phyloP scores from a whole-genome alignment of 148 eudicot species.

The Arctostaphylos glauca region DNA sequence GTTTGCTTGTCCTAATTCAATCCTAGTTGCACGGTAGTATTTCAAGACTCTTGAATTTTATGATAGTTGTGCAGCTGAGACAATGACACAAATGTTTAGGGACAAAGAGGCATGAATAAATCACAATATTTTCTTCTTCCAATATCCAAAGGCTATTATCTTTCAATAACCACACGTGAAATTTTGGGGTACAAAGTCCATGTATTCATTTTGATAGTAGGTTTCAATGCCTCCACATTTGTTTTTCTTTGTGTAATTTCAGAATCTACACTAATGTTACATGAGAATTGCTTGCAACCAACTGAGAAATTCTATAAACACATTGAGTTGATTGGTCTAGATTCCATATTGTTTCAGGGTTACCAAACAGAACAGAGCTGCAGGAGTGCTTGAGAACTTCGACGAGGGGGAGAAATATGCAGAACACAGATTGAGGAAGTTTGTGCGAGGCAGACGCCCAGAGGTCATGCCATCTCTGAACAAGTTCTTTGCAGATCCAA shows the following conservation, averaged over 20 bases:
- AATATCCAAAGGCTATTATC: background rate
- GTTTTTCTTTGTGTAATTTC: no score
- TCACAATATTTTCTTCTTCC: background rate
- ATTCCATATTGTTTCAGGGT: conserved; percentile 34
- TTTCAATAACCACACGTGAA: background rate
- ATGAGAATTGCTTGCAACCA: no score
- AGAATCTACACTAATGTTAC: no score
- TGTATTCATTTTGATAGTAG: no score
- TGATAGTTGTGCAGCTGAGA: no score
- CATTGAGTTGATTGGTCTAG: background rate
- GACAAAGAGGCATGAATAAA: background rate
- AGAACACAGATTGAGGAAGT: conserved; percentile 54
- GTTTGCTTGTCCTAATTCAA: no score
- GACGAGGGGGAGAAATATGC: conserved; percentile 57
- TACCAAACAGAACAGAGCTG: conserved; percentile 53
- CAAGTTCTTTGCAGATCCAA: conserved; percentile 5
- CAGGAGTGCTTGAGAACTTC: conserved; percentile 61
- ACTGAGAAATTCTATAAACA: background rate
- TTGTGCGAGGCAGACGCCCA: conserved; percentile 39
- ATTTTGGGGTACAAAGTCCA: background rate
- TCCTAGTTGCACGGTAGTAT: no score
- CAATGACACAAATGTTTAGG: no score
- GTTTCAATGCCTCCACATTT: no score
- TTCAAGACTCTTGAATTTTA: no score
- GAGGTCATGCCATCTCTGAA: conserved; percentile 52